Evolutionary conservation across 192 early-diverging fungal genomes (phyloP).

Genomic region (Umbelopsis vinacea): DNA sequence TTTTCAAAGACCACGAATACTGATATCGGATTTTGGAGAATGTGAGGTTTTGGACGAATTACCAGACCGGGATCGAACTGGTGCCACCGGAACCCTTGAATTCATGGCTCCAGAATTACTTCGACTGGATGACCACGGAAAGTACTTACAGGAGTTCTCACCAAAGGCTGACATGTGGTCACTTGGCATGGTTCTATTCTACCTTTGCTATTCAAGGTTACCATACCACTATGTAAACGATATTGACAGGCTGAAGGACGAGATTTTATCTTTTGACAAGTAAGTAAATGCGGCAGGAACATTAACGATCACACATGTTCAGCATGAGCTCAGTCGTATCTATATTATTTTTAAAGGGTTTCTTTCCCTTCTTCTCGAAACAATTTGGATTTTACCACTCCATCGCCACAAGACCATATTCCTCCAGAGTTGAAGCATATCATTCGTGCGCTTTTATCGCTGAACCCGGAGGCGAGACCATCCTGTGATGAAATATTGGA

Average conservation of each 20-base stretch:
- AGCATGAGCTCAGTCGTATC: too few relatives aligned
- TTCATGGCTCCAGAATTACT: conserved; percentile 90
- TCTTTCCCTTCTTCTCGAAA: conserved; percentile 23
- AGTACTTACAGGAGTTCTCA: conserved; percentile 78
- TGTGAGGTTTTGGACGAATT: conserved; percentile 84
- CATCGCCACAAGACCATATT: conserved; percentile 40
- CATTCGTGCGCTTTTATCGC: conserved; percentile 56
- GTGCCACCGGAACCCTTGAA: conserved; percentile 93
- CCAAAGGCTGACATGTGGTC: conserved; percentile 95
- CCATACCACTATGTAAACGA: conserved; percentile 89
- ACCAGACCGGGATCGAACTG: conserved; percentile 73
- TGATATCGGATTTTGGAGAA: conserved; percentile 98
- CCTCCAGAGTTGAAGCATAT: conserved; percentile 61
- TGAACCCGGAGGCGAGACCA: conserved; percentile 61
- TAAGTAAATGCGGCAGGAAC: conserved; percentile 15
- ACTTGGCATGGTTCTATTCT: conserved; percentile 92
- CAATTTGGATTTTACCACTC: conserved; percentile 26
- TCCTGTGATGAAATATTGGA: conserved; percentile 64
- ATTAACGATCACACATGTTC: background rate
- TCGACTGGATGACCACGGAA: conserved; percentile 51
- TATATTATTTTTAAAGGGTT: background rate
- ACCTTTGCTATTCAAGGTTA: conserved; percentile 83
- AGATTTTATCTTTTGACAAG: conserved; percentile 74
- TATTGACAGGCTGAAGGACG: conserved; percentile 80
- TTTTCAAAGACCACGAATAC: conserved; percentile 70